Percentiles rank a stretch among this genome's conserved stretches.
phyloP scores from a whole-genome alignment of 2,329 filamentous ascomycete species.

The Coniochaeta pulveracea region DNA sequence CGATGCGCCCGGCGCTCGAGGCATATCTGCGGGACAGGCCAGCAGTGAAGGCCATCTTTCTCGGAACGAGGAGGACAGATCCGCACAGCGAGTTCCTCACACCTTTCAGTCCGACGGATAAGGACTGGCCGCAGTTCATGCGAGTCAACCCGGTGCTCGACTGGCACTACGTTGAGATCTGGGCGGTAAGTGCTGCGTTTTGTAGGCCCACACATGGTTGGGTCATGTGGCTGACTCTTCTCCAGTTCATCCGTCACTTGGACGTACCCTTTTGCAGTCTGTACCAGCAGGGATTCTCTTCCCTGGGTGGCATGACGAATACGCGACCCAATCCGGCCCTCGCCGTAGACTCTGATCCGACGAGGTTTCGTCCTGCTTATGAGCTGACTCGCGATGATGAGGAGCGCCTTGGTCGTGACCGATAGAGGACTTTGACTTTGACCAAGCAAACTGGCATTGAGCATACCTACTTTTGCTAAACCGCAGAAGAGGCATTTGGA shows the following conservation, averaged over 20 bases:
- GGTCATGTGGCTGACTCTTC: too few species aligned
- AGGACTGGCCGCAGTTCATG: slow-evolving; percentile 86
- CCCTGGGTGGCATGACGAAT: slow-evolving; percentile 79
- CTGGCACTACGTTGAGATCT: slow-evolving; percentile 94
- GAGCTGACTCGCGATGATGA: slow-evolving; percentile 64
- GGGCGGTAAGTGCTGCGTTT: slow-evolving; percentile 62
- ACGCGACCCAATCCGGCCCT: slow-evolving; percentile 81
- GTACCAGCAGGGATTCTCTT: slow-evolving; percentile 84
- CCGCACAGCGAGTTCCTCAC: slow-evolving; percentile 72
- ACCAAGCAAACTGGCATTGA: too few species aligned
- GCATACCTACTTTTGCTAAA: too few species aligned
- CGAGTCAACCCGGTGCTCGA: slow-evolving; percentile 91
- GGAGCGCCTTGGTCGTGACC: slow-evolving; percentile 66
- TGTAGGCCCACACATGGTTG: neutral
- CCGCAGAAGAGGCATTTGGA: too few species aligned
- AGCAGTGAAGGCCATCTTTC: slow-evolving; percentile 66
- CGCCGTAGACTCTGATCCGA: slow-evolving; percentile 17
- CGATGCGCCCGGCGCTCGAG: slow-evolving; percentile 74
- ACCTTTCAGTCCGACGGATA: slow-evolving; percentile 79
- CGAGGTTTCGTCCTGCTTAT: slow-evolving; percentile 59
- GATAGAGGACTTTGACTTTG: slow-evolving; percentile 15
- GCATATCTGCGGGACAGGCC: slow-evolving; percentile 59
- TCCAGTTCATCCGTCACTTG: slow-evolving; percentile 75
- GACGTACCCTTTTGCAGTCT: slow-evolving; percentile 74
- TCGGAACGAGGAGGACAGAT: slow-evolving; percentile 83